Conservation (phyloP, 495 filamentous ascomycete genomes). For the Penicillium argentinense region DNA sequence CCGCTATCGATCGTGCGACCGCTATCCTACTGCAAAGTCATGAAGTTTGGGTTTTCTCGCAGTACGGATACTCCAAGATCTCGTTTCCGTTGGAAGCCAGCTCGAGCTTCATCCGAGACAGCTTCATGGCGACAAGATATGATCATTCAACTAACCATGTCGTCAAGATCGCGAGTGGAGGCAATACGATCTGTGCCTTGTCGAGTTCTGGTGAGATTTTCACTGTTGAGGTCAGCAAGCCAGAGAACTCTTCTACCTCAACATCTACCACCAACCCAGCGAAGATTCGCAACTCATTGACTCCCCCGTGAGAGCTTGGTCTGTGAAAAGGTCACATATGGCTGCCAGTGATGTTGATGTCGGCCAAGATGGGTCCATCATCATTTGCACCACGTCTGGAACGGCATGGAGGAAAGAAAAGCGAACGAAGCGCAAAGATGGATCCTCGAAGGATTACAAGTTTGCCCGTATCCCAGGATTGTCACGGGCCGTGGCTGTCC, state of each 20-base stretch:
- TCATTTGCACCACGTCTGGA: conserved; percentile 87
- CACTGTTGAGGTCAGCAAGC: conserved; percentile 68
- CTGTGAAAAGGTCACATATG: conserved; percentile 74
- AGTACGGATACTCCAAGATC: conserved; percentile 87
- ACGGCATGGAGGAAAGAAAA: conserved; percentile 88
- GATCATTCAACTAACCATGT: conserved; percentile 64
- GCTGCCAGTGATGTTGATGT: conserved; percentile 84
- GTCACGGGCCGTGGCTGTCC: conserved; percentile 76
- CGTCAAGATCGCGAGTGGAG: conserved; percentile 74
- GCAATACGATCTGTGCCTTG: conserved; percentile 85
- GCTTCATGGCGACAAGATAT: conserved; percentile 67
- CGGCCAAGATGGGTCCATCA: conserved; percentile 91
- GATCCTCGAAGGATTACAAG: conserved; percentile 76
- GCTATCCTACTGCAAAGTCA: conserved; percentile 80
- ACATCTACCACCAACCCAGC: conserved; percentile 86
- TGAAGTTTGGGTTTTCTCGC: conserved; percentile 89
- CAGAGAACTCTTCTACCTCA: conserved; percentile 55
- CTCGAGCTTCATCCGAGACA: conserved; percentile 64
- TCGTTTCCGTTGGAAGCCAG: conserved; percentile 75
- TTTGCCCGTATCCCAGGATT: conserved; percentile 86
- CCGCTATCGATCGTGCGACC: conserved; percentile 89
- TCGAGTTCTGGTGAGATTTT: conserved; percentile 83
- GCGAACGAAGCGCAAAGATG: conserved; percentile 75
- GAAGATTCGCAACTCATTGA: conserved; percentile 77
- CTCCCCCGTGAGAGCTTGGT: conserved; percentile 76